Evolutionary conservation across 768 basidiomycete genomes (phyloP), one percentile per base, ranked within the genome.

Genomic region (Mycena filopes): DNA sequence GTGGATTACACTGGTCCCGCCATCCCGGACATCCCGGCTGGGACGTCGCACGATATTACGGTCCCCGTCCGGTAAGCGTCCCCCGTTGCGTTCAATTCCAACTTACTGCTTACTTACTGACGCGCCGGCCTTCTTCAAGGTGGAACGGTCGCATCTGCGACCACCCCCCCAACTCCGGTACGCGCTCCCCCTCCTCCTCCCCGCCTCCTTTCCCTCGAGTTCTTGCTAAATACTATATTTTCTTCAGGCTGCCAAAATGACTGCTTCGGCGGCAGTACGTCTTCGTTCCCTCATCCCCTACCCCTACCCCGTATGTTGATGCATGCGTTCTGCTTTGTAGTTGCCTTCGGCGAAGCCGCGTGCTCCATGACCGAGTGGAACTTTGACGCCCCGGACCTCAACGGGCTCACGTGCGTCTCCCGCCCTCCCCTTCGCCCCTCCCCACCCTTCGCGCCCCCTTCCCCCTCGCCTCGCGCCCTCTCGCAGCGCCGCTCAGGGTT

Each of bases 311-410:
- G n/a, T n/a, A n/a, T n/a, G n/a, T n/a, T n/a, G n/a, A n/a, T n/a
- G n/a, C n/a, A n/a, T n/a, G n/a, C 36, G 36, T 36, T 15, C 18
- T 48, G 45, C 38, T 20, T 36, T 38, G 18, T 15, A 60, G 60
- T 63, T 31, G 61, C 61, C 9, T 63, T 63, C 25, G 53, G 53
- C 2, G 38, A 63, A 26, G 53, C 53, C 2, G 21, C 61, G 10
- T 63, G 61, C 46, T 63, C 61, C 13, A 63, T 63, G 61, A 63
- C 61, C 33, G 61, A 60, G 56, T 58, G 56, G 56, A 58, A 33
- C 5, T 60, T 60, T 15, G 59, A 60, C 40, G 26, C 59, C 13
- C 16, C 59, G 20, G 50, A 51, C 5, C 41, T 60, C 23, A 40
- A 41, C 1, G 59, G 59, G 21, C n/a, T 21, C n/a, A 28, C 13